These are phyloP conservation scores for Kokia cookei DNA, from an alignment of 441 rosid genomes.

Conservation along the genomic window DNA sequence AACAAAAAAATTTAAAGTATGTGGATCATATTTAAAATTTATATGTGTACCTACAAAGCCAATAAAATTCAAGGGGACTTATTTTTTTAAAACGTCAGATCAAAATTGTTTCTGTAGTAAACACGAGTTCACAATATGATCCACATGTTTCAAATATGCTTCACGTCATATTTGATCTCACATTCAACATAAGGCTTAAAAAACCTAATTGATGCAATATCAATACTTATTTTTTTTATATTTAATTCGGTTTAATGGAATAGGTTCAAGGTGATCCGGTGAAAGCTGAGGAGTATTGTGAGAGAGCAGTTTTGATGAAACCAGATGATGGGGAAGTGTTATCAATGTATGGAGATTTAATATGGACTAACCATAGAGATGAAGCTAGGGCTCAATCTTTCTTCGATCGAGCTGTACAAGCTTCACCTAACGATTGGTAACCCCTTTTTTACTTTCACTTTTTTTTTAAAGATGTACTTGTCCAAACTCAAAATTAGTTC, in stretches of 20 bases:
- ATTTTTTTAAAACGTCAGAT: too few species aligned
- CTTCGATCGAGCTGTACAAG: constrained; percentile 66
- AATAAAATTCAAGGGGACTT: too few species aligned
- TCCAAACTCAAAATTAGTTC: too few species aligned
- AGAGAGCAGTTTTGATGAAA: constrained; percentile 48
- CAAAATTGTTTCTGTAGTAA: too few species aligned
- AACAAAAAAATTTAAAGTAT: too few species aligned
- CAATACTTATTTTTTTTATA: neutral
- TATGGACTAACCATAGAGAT: constrained; percentile 60
- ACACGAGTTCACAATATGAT: too few species aligned
- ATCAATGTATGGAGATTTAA: constrained; percentile 61
- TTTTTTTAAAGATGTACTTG: neutral
- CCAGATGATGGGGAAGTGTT: constrained; percentile 51
- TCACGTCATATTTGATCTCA: too few species aligned
- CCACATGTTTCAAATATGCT: too few species aligned
- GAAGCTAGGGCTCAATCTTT: constrained; percentile 52
- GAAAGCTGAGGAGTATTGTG: constrained; percentile 69
- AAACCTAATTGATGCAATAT: too few species aligned
- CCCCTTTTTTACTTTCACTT: neutral
- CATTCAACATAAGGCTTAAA: too few species aligned
- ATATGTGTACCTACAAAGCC: too few species aligned
- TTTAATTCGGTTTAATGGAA: neutral
- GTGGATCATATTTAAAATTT: too few species aligned
- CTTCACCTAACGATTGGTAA: constrained; percentile 65
- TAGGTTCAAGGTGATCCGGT: constrained; percentile 49